Base-by-base conservation (phyloP, 495 filamentous ascomycete species). In the Aspergillus sclerotioniger region DNA sequence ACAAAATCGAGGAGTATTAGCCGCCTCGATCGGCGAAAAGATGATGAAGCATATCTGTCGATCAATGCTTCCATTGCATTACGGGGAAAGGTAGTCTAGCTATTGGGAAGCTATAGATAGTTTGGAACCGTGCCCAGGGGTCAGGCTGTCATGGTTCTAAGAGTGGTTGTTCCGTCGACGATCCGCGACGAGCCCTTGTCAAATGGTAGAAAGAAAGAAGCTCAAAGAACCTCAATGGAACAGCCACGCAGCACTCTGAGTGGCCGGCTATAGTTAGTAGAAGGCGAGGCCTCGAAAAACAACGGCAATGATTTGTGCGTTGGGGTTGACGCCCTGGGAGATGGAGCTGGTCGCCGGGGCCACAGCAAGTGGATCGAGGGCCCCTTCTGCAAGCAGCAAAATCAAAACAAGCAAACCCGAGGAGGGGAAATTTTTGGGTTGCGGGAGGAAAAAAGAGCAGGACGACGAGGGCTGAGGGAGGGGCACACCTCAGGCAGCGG, bases 371-470 rank as follows among this genome's bases (percentile, higher is more conserved):
- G 63, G 53, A 58, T 51, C 62, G 56, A 60, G 63, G 57, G 53
- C 29, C 35, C 46, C 51, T 66, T 63, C 68, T 72, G 55, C 49
- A 71, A 71, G 64, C 50, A 70, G 74, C 49, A 75, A 76, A 76
- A 76, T 53, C 74, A 76, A 73, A 76, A 76, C 69, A 76, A 76
- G 69, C 70, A 72, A 61, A 61, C 35, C 48, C 37, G 45, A 61
- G 39, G 35, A 49, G 52, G 58, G 52, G 51, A 32, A 20, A 57
- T 52, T 50, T 41, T 49, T 49, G 46, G 10, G 20, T 32, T 19
- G 28, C 8, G 44, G 19, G 49, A 33, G 54, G 16, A 47, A 62
- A 67, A 57, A 62, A 60, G 62, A 29, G 57, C 12, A 17, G 16
- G 7, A 17, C 17, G 16, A 47, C 17, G 17, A 17, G 44, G 20